Percentiles rank a stretch among this genome's conserved stretches.
Evolutionary conservation across 495 filamentous ascomycete genomes (phyloP).

Genomic region (Penicillium mononematosum): DNA sequence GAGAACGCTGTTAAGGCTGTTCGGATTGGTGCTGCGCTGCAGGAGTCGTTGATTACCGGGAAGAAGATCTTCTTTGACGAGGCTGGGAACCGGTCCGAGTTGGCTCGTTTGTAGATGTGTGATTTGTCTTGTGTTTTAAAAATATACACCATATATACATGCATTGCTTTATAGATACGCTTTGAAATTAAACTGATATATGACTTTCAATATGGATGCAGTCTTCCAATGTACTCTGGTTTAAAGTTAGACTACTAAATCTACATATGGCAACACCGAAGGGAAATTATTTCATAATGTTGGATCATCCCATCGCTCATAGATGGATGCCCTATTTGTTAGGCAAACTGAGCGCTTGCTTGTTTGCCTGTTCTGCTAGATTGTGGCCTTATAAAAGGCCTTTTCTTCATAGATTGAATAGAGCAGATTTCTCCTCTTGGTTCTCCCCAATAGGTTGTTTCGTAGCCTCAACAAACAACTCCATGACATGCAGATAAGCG

Average conservation of each 20-base stretch:
- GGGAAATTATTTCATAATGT: background rate
- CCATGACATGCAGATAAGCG: too few relatives aligned
- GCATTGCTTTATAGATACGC: background rate
- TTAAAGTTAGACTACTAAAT: background rate
- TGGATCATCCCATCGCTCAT: too few relatives aligned
- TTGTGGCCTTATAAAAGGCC: too few relatives aligned
- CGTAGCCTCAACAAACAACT: too few relatives aligned
- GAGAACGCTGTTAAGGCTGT: constrained; percentile 57
- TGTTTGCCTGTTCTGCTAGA: too few relatives aligned
- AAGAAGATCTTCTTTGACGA: constrained; percentile 58
- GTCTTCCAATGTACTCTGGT: background rate
- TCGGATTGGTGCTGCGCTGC: constrained; percentile 57
- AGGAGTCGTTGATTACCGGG: constrained; percentile 56
- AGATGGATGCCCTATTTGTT: too few relatives aligned
- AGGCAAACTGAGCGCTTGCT: too few relatives aligned
- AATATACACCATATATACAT: background rate
- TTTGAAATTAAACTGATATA: background rate
- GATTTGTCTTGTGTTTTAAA: background rate
- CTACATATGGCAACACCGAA: background rate
- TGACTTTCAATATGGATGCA: background rate
- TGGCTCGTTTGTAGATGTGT: constrained; percentile 15
- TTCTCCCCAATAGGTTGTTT: too few relatives aligned
- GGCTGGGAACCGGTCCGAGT: constrained; percentile 43
- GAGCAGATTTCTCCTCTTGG: too few relatives aligned
- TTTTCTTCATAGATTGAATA: too few relatives aligned